phyloP scores from a whole-genome alignment of 306 rosid genomes.

The Rubus parviflorus region DNA sequence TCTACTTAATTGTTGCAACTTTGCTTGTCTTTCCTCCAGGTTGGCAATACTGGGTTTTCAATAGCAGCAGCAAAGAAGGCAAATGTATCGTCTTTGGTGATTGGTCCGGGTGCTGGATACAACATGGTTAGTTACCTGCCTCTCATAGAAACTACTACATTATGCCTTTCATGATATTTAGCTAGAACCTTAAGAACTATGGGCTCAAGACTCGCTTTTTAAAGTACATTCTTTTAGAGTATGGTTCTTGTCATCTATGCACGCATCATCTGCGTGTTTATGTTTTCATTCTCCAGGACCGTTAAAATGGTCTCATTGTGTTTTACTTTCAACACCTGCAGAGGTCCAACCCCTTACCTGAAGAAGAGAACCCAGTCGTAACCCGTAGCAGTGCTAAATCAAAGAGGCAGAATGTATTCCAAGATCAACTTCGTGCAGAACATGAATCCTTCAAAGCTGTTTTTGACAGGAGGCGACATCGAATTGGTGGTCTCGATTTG shows the following conservation, averaged over 20 bases:
- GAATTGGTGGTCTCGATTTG: conserved; percentile 70
- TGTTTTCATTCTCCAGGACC: no score
- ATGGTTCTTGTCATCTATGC: no score
- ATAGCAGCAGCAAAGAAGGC: conserved; percentile 74
- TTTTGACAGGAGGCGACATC: conserved; percentile 74
- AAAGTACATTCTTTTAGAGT: background rate
- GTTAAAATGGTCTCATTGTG: background rate
- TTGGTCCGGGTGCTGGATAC: conserved; percentile 98
- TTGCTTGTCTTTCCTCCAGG: conserved; percentile 41
- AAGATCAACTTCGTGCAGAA: conserved; percentile 82
- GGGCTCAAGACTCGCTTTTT: background rate
- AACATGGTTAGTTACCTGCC: conserved; percentile 58
- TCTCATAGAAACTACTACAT: background rate
- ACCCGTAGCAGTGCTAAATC: conserved; percentile 29
- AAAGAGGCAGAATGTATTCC: conserved; percentile 59
- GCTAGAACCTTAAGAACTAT: background rate
- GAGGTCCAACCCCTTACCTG: conserved; percentile 77
- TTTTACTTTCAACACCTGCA: conserved; percentile 38
- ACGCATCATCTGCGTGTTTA: no score
- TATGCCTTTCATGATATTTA: background rate
- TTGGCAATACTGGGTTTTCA: conserved; percentile 70
- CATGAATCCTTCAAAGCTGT: conserved; percentile 82
- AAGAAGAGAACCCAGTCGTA: conserved; percentile 40
- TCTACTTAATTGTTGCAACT: conserved; percentile 10
- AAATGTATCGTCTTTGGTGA: conserved; percentile 59